Base-by-base conservation (phyloP, 257 asterid species). In the Jasminum sambac region DNA sequence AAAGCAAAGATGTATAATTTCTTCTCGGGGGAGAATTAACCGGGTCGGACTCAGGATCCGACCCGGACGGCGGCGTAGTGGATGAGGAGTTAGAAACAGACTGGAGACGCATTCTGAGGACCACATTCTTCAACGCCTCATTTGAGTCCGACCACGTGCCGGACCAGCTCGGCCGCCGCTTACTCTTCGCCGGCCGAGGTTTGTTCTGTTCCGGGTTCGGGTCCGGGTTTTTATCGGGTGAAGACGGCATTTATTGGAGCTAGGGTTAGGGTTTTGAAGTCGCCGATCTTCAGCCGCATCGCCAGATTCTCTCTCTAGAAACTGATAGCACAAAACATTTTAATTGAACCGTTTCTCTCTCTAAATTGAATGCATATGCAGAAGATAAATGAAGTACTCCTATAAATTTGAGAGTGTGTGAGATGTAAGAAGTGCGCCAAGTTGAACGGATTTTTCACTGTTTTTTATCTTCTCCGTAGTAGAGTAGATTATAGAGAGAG, bases 21-120 rank as follows among this genome's bases (percentile, higher is more conserved):
- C 86, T 79, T 0, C 50, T 73, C 74, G 67, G 81, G 74, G 39
- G 83, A 74, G 69, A 64, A 67, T 76, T 76, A 0, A 71, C 69
- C 23, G 81, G 67, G 5, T 90, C 96, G 9, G 84, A 70, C 17
- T 94, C 97, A 21, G 90, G 82, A 60, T 89, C 96, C 24, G 96
- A 79, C 36, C 76, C 96, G 12, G 95, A 88, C 24, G 84, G 86
- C 12, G 97, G 84, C 0, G 96, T 84, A 44, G 89, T 80, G 17
- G 91, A 85, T 66, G 80, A 89, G 23, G 98, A 88, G 41, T 68
- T 82, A 19, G 97, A 83, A 71, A 85, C 66, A 23, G 92, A 84
- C 34, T 77, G 93, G 23, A 77, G 88, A 5, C 88, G 94, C 90
- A 93, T 74, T 75, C 84, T 88, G 71, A 81, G 87, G 62, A 89